Evolutionary conservation across 2,329 filamentous ascomycete genomes (phyloP), one percentile per base, ranked within the genome.

Genomic region (Diaporthe vexans): DNA sequence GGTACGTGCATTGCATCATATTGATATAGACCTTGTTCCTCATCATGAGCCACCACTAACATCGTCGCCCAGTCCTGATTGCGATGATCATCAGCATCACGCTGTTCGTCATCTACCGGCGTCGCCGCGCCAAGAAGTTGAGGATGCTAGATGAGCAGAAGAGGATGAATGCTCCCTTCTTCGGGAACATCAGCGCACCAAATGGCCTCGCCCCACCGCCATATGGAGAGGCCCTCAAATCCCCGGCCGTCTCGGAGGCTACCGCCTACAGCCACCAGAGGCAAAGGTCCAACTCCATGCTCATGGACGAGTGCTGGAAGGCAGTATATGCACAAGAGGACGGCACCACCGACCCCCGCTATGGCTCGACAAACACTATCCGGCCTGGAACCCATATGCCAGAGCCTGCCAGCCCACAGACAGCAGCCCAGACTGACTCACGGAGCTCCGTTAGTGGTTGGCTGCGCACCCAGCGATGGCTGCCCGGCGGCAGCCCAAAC

Each of bases 121-220:
- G 46, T 1, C 67, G 43, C 13, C 54, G 54, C 52, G 19, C 35
- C 26, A 63, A 54, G 43, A 40, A 65, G 24, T 19, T 43, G 19
- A 40, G 17, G n/a, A 46, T 40, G 33, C 19, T 63, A 0, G 33
- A 51, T 11, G 54, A 56, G 24, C 52, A 73, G 37, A 59, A 59
- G 29, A 54, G 26, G 21, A 51, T 70, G 29, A 46, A 52, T 29
- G 29, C 70, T 19, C 33, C 46, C 9, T 11, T 65, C 17, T 72
- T 73, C 65, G 58, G 54, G 6, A 48, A 56, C 35, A 73, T 73
- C 26, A 61, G 54, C 29, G 54, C 72, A 37, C 65, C 72, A 19
- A 73, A 73, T 15, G 72, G 72, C 43, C 72, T 73, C 13, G 65
- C 51, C 1, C 71, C 71, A n/a, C 71, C 71, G 11, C n/a, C 71